Percentiles rank a stretch among this genome's conserved stretches.
These are phyloP conservation scores for Alternaria brassicicola DNA, from an alignment of 2,329 filamentous ascomycete species.

Conservation along the genomic window DNA sequence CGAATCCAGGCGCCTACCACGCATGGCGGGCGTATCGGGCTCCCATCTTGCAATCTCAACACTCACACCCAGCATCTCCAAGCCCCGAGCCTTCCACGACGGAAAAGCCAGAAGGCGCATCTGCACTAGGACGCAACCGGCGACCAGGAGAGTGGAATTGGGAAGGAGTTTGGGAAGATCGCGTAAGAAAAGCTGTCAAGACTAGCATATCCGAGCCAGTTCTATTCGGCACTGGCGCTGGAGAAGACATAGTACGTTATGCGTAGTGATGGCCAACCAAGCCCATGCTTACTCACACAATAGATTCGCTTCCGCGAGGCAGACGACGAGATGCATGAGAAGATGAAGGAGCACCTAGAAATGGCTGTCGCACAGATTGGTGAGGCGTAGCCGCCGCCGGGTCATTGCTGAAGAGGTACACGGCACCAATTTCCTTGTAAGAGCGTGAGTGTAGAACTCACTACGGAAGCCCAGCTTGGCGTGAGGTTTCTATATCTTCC, in stretches of 20 bases:
- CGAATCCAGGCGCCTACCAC: constrained; percentile 91
- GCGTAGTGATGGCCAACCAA: too few species aligned
- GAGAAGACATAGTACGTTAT: constrained; percentile 74
- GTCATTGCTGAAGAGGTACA: neutral
- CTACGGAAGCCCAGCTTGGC: neutral
- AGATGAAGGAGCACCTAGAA: constrained; percentile 41
- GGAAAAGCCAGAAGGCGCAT: constrained; percentile 23
- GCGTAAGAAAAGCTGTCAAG: constrained; percentile 79
- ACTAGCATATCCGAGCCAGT: constrained; percentile 79
- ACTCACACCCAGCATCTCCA: constrained; percentile 26
- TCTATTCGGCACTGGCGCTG: constrained; percentile 70
- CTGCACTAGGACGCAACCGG: constrained; percentile 56
- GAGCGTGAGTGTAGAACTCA: neutral
- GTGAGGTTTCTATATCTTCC: neutral
- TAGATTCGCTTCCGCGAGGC: constrained; percentile 49
- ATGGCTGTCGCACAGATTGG: constrained; percentile 22
- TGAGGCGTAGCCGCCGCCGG: constrained; percentile 15
- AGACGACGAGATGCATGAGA: constrained; percentile 41
- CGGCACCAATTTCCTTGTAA: neutral
- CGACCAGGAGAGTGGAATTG: constrained; percentile 91
- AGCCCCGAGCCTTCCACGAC: constrained; percentile 31
- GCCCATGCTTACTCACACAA: constrained; percentile 8
- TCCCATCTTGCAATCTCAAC: constrained; percentile 40
- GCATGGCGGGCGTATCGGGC: constrained; percentile 80
- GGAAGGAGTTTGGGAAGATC: constrained; percentile 95